Evolutionary conservation across 2,329 filamentous ascomycete genomes (phyloP), one percentile per base, ranked within the genome.

Genomic region (Neophaeococcomyces mojaviensis): DNA sequence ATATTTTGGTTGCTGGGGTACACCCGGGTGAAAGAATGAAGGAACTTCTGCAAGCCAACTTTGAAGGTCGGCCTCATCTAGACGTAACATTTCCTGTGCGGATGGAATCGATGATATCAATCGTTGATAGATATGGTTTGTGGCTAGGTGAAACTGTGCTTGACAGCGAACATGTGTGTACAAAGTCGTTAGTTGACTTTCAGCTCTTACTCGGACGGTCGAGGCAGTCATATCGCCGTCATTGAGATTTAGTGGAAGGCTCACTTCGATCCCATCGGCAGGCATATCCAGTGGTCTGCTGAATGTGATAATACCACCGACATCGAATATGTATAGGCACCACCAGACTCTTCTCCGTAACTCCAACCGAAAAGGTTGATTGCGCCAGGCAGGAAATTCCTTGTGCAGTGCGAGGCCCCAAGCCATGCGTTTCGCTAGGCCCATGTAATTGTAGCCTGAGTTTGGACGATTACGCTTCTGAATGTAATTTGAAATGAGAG

Each of bases 391-490:
- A 2, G 48, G 38, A 18, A 47, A 38, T 46, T 74, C 70, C n/a
- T 67, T 66, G 49, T 74, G 71, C 6, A 75, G 59, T 0, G 72
- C 71, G 3, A 75, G 54, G 0, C 71, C 68, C 45, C 73, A 65
- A 8, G 71, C 72, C 66, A 76, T 73, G 26, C 72, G 60, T 19
- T 68, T 64, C 0, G 72, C 72, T 13, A 74, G 61, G 0, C 72
- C 73, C 16, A 73, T 63, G 42, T 71, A 71, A 48, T 73, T 74
- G 49, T 70, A 74, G 1, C 70, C 70, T 0, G 70, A 70, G 49
- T 75, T 75, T 2, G 71, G 71, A 22, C 68, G 67, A 53, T 74
- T 68, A 19, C 68, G 60, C 52, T 74, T 74, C 52, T 74, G 73
- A 2, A 73, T 61, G 52, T 74, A 74, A 37, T 74, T 73, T 0